phyloP scores from a whole-genome alignment of 2,329 filamentous ascomycete genomes.

The Neofusicoccum ribis region DNA sequence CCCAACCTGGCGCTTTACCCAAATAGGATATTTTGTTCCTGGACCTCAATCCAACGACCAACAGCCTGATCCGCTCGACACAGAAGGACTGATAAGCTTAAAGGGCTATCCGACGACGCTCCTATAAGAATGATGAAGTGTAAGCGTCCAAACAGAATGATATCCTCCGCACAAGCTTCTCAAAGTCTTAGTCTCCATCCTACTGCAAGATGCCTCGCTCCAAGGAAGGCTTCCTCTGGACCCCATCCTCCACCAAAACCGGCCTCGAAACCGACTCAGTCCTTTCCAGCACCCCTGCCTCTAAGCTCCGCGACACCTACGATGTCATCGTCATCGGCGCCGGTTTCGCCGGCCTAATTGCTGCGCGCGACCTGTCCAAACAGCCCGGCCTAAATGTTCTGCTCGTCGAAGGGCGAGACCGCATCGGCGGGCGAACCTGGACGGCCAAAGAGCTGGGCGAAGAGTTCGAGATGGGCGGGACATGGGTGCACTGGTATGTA shows the following conservation, averaged over 20 bases:
- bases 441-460: constrained; percentile 47
- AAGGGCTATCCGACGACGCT: neutral
- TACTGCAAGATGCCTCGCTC: neutral
- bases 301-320: constrained; percentile 21
- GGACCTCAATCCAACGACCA: neutral
- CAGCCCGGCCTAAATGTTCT: constrained; percentile 41
- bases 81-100: no score
- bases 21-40: neutral
- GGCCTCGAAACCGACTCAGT: neutral
- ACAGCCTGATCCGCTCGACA: no score
- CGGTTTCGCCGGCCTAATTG: constrained; percentile 36
- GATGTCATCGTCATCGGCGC: constrained; percentile 46
- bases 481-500: constrained; percentile 48
- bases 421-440: constrained; percentile 52
- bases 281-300: neutral
- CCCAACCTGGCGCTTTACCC: neutral
- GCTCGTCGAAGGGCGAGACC: constrained; percentile 50
- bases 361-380: constrained; percentile 32
- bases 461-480: constrained; percentile 52
- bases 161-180: neutral
- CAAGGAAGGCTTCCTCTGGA: constrained; percentile 1
- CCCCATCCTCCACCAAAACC: neutral
- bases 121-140: neutral
- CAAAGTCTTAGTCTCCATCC: no score
- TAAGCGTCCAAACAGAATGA: no score